Percentiles rank a stretch among this genome's conserved stretches.
Conservation (phyloP, 2,329 filamentous ascomycete species). For the Rhinocladiella mackenziei region DNA sequence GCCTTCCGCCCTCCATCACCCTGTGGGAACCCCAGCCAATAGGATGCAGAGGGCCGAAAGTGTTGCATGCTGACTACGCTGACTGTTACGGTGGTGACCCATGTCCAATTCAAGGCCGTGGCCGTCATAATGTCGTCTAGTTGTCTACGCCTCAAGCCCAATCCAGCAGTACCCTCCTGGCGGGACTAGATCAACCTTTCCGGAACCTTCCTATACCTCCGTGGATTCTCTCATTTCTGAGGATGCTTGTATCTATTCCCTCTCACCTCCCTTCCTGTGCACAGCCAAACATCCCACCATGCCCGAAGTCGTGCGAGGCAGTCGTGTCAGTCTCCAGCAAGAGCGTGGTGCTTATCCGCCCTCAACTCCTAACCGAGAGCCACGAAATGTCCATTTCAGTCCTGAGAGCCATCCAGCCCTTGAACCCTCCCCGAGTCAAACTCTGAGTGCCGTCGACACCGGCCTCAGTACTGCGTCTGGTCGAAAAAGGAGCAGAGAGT, state of each 20-base stretch:
- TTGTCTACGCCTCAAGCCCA: not conserved
- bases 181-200: not conserved
- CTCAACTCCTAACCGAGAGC: constrained; percentile 12
- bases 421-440: constrained; percentile 10
- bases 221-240: not conserved
- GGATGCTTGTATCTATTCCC: not conserved
- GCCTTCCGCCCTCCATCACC: too few relatives aligned
- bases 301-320: constrained; percentile 29
- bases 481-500: constrained; percentile 18
- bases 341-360: constrained; percentile 12
- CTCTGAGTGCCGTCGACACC: constrained; percentile 5
- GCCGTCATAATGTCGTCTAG: too few relatives aligned
- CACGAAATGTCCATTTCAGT: constrained; percentile 21
- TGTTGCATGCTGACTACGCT: constrained; percentile 14
- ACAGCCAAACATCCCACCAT: constrained; percentile 15
- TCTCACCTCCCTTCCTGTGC: not conserved
- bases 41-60: too few relatives aligned
- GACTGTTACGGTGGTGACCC: too few relatives aligned
- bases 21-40: too few relatives aligned
- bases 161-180: not conserved
- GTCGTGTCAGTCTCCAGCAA: constrained; percentile 22
- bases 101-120: too few relatives aligned
- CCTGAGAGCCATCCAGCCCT: constrained; percentile 11
- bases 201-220: not conserved
- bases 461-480: constrained; percentile 19